Conservation (phyloP, 1,139 yeast species). For the Saccharomyces hybrid region DNA sequence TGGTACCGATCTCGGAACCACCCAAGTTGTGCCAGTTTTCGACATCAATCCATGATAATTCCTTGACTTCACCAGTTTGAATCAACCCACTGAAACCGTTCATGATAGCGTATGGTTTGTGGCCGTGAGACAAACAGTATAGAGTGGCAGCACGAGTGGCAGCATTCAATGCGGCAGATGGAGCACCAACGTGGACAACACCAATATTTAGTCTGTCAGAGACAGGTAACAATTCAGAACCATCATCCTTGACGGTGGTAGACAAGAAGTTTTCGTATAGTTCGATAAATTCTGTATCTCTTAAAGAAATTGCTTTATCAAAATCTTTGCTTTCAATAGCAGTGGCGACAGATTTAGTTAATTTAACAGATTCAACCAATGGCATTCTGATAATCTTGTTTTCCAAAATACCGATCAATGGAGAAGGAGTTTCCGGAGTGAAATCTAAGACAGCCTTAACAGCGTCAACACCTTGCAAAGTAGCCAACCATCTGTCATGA, state of each 20-base stretch:
- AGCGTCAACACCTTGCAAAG: slow-evolving; percentile 79
- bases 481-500: slow-evolving; percentile 65
- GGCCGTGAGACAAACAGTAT: slow-evolving; percentile 70
- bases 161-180: slow-evolving; percentile 74
- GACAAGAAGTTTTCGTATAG: slow-evolving; percentile 58
- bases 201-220: slow-evolving; percentile 57
- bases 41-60: slow-evolving; percentile 59
- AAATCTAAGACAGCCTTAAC: slow-evolving; percentile 66
- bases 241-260: slow-evolving; percentile 55
- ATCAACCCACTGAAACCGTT: slow-evolving; percentile 72
- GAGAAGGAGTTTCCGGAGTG: slow-evolving; percentile 66
- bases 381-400: slow-evolving; percentile 65
- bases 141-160: slow-evolving; percentile 71
- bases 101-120: slow-evolving; percentile 62
- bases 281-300: slow-evolving; percentile 68
- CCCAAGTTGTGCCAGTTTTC: slow-evolving; percentile 70
- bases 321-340: slow-evolving; percentile 56
- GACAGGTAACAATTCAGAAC: slow-evolving; percentile 45
- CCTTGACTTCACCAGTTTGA: slow-evolving; percentile 62
- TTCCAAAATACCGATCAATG: slow-evolving; percentile 66
- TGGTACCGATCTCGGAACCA: slow-evolving; percentile 79
- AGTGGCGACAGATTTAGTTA: slow-evolving; percentile 63
- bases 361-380: slow-evolving; percentile 61
- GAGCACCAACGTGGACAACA: slow-evolving; percentile 73
- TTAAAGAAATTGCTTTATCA: slow-evolving; percentile 55